Evolutionary conservation across 176 grass and related monocot genomes (phyloP).

Genomic region (Typha latifolia): DNA sequence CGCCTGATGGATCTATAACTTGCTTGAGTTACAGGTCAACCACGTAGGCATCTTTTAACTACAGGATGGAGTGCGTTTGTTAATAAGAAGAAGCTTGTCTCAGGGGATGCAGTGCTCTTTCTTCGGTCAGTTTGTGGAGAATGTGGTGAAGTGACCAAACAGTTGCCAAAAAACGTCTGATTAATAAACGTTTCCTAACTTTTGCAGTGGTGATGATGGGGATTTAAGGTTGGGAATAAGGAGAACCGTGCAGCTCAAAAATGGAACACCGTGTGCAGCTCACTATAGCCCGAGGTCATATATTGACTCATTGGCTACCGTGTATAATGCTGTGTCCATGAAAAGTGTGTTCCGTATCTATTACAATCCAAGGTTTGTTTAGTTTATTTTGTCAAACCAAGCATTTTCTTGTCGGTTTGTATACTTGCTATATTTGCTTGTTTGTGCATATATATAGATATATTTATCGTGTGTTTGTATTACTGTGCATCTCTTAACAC

Average conservation of each 20-base stretch:
- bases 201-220: conserved; percentile 69
- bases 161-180: neutral
- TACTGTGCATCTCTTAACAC: too few species aligned
- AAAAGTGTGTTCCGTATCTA: conserved; percentile 56
- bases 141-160: neutral
- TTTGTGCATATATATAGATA: neutral
- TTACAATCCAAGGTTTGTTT: conserved; percentile 81
- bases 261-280: conserved; percentile 26
- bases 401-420: conserved; percentile 2
- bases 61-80: conserved; percentile 99
- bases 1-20: neutral
- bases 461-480: too few species aligned
- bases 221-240: conserved; percentile 80
- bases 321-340: conserved; percentile 38
- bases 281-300: conserved; percentile 34
- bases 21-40: conserved; percentile 61
- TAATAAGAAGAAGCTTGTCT: conserved; percentile 92
- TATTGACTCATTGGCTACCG: conserved; percentile 28
- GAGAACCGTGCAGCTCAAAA: conserved; percentile 72
- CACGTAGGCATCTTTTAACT: conserved; percentile 96
- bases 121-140: conserved; percentile 42
- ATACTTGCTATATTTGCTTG: conserved; percentile 7
- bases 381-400: neutral
- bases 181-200: neutral
- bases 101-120: conserved; percentile 87